These are phyloP conservation scores for Babesia gibsoni DNA, from an alignment of 169 alveolate genomes.

Conservation along the genomic window DNA sequence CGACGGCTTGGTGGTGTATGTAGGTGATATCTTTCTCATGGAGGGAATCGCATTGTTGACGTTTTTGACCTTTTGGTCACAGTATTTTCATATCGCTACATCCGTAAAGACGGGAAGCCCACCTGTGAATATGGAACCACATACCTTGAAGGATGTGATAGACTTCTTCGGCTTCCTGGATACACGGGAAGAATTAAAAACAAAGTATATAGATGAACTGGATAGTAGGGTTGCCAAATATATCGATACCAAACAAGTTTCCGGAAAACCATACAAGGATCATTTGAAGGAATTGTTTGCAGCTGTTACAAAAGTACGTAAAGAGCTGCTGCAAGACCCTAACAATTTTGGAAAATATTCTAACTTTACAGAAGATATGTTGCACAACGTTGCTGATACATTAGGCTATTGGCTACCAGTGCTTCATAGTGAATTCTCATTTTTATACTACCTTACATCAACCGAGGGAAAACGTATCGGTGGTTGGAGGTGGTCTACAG, in stretches of 20 bases:
- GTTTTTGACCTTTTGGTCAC: too few relatives aligned
- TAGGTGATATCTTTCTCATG: too few relatives aligned
- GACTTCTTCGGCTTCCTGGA: not conserved
- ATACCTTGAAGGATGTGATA: not conserved
- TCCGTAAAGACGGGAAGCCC: too few relatives aligned
- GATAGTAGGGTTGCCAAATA: not conserved
- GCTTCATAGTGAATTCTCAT: not conserved
- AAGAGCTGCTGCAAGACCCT: not conserved
- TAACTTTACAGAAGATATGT: not conserved
- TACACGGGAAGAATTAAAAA: not conserved
- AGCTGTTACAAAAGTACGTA: not conserved
- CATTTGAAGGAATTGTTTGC: not conserved
- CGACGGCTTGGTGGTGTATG: too few relatives aligned
- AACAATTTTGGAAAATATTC: not conserved
- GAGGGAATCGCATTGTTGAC: too few relatives aligned
- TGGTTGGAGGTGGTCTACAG: not conserved
- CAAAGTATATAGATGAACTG: not conserved
- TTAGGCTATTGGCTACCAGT: not conserved
- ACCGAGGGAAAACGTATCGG: not conserved
- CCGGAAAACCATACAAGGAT: not conserved
- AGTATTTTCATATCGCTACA: too few relatives aligned
- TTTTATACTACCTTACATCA: not conserved
- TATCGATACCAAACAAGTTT: not conserved
- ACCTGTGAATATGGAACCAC: too few relatives aligned
- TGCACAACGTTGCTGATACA: not conserved